Evolutionary conservation across 495 filamentous ascomycete species (phyloP), one percentile per base, ranked within the genome.

Genomic region (Articulospora tetracladia): DNA sequence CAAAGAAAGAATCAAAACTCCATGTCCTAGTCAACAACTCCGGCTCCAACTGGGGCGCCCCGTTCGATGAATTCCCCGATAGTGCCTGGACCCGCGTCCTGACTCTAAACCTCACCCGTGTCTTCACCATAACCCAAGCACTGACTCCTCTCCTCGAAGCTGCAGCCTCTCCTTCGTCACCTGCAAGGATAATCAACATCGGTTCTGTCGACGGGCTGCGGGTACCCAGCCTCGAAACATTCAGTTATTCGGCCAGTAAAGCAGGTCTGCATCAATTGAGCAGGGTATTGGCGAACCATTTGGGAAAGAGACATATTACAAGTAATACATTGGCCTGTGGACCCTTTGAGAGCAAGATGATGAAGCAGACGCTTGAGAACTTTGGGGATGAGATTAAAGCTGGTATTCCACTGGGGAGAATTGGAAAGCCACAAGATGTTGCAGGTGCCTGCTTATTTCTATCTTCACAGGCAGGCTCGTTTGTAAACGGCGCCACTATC

Each of bases 321-420:
- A 86, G 79, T 1, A 91, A 92, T 56, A 78, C 85, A 0, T 76
- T 93, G 54, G 90, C 90, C 30, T 92, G 89, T 64, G 89, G 90
- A 11, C 89, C 89, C 15, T 93, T 93, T 64, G 77, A 90, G 68
- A 88, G 83, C 60, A 91, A 90, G 74, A 93, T 92, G 89, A 92
- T 91, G 89, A 83, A 83, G 12, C 84, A 80, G 41, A 90, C 87
- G 41, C 70, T 92, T 55, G 73, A 83, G 60, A 68, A 74, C 6
- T 82, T 83, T 59, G 79, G 80, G 44, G 86, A 90, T 13, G 68
- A 70, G 26, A 89, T 94, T 65, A 79, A 83, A 70, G 71, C 63
- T 0, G 80, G 77, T 13, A 83, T 88, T 57, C 90, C 90, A n/a
- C 68, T 91, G 60, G 82, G 82, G 4, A 77, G 90, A 23, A 89